phyloP scores from a whole-genome alignment of 148 eudicot genomes.

The Diospyros lotus region DNA sequence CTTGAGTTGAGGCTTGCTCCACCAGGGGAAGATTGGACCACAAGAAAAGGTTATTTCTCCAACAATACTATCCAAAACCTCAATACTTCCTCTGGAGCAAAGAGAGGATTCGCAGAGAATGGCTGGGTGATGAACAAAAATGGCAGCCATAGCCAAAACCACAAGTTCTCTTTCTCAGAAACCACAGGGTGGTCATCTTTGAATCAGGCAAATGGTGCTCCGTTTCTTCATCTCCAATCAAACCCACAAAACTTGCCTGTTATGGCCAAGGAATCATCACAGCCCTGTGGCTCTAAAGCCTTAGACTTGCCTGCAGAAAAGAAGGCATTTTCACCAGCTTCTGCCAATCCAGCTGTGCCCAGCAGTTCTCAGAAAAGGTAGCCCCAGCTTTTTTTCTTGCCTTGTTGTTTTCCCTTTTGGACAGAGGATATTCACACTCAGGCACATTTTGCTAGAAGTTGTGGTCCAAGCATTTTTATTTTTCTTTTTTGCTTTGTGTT shows the following conservation, averaged over 20 bases:
- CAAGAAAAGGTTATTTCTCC: constrained; percentile 15
- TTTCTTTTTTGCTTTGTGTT: constrained; percentile 12
- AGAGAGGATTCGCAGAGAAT: constrained; percentile 5
- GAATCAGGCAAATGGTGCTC: constrained; percentile 6
- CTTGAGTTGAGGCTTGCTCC: constrained; percentile 79
- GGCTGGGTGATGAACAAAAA: constrained; percentile 4
- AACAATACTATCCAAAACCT: background rate
- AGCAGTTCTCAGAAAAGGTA: constrained; percentile 92
- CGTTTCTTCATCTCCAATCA: background rate
- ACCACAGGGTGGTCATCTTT: constrained; percentile 28
- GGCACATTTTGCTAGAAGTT: constrained; percentile 17
- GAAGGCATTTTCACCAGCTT: constrained; percentile 57
- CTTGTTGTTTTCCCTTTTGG: constrained; percentile 13
- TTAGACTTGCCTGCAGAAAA: constrained; percentile 27
- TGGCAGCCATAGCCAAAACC: constrained; percentile 5
- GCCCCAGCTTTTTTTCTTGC: constrained; percentile 15
- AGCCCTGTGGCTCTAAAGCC: constrained; percentile 40
- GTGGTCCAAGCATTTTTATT: constrained; percentile 45
- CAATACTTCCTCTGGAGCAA: background rate
- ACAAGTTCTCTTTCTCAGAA: background rate
- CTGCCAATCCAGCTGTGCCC: constrained; percentile 65
- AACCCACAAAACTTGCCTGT: constrained; percentile 19
- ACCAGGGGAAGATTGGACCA: constrained; percentile 51
- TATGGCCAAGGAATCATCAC: constrained; percentile 44
- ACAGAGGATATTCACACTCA: constrained; percentile 59